These are phyloP conservation scores for Entomortierella lignicola DNA, from an alignment of 192 early-diverging fungal species.

Conservation along the genomic window DNA sequence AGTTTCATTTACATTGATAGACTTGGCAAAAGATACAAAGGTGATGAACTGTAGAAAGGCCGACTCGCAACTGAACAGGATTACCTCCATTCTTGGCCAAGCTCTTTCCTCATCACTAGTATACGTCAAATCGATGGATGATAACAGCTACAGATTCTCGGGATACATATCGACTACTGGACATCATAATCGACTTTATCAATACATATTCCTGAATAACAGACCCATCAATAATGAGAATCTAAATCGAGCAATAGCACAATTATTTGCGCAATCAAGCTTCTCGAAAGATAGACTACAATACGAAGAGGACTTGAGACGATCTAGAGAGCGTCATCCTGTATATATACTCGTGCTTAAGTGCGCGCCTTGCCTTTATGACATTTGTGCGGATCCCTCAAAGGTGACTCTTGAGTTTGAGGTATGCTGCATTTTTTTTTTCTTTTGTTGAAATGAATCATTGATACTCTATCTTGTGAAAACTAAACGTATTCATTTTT, in stretches of 20 bases:
- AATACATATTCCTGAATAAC: conserved; percentile 40
- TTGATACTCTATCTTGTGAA: too few species aligned
- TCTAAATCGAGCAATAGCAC: conserved; percentile 8
- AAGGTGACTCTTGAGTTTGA: conserved; percentile 67
- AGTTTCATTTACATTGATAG: conserved; percentile 55
- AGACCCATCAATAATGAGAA: conserved; percentile 25
- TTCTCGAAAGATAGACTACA: conserved; percentile 37
- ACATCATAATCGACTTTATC: conserved; percentile 42
- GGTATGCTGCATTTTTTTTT: conserved; percentile 31
- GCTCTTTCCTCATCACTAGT: conserved; percentile 39
- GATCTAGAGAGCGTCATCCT: conserved; percentile 56
- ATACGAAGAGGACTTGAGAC: conserved; percentile 16
- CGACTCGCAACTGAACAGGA: conserved; percentile 26
- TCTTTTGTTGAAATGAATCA: too few species aligned
- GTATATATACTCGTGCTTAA: conserved; percentile 65
- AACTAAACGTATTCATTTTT: too few species aligned
- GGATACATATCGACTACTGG: conserved; percentile 40
- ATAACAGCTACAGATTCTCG: conserved; percentile 9
- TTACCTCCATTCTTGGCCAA: conserved; percentile 60
- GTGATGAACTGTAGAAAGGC: conserved; percentile 54
- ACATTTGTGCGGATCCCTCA: conserved; percentile 65
- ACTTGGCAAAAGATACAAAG: conserved; percentile 41
- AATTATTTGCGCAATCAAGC: conserved; percentile 26
- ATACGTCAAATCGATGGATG: conserved; percentile 1
- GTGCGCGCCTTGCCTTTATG: conserved; percentile 58